These are phyloP conservation scores for Penicillium parvum DNA, from an alignment of 495 filamentous ascomycete species.

Conservation along the genomic window DNA sequence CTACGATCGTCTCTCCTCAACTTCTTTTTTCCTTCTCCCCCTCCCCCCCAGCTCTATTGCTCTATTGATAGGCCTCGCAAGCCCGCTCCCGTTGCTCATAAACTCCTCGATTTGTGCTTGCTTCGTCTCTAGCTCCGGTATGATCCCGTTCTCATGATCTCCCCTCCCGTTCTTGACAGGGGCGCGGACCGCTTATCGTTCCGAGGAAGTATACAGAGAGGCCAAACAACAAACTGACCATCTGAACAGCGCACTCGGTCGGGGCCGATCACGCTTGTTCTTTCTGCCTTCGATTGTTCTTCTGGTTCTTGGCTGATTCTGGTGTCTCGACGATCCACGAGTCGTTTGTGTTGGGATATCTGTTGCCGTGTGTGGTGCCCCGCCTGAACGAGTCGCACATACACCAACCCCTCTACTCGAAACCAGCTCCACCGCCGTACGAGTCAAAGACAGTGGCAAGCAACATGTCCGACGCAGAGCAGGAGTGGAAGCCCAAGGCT, in stretches of 20 bases:
- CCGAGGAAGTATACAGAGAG: slow-evolving; percentile 9
- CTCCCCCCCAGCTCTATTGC: slow-evolving; percentile 3
- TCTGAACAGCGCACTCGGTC: slow-evolving; percentile 1
- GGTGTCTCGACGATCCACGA: slow-evolving; percentile 15
- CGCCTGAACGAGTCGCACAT: slow-evolving; percentile 15
- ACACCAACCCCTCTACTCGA: slow-evolving; percentile 3
- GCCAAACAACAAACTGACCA: neutral
- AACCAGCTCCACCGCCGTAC: slow-evolving; percentile 1
- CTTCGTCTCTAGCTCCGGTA: slow-evolving; percentile 1
- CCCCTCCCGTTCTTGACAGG: slow-evolving; percentile 3
- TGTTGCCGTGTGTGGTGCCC: slow-evolving; percentile 10
- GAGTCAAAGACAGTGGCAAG: slow-evolving; percentile 6
- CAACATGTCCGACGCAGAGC: slow-evolving; percentile 60
- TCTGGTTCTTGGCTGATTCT: slow-evolving; percentile 23
- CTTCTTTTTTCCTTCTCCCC: slow-evolving; percentile 10
- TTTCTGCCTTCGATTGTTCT: slow-evolving; percentile 1
- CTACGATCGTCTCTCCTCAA: slow-evolving; percentile 18
- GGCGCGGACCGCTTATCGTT: slow-evolving; percentile 2
- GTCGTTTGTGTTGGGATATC: slow-evolving; percentile 1
- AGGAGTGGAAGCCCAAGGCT: slow-evolving; percentile 71
- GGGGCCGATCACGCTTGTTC: slow-evolving; percentile 3
- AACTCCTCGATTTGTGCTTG: slow-evolving; percentile 4
- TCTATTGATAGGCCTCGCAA: too few relatives aligned
- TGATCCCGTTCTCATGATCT: neutral
- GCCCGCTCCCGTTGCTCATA: neutral